Base-by-base conservation (phyloP, 2,329 filamentous ascomycete species). In the Venturia aucupariae region DNA sequence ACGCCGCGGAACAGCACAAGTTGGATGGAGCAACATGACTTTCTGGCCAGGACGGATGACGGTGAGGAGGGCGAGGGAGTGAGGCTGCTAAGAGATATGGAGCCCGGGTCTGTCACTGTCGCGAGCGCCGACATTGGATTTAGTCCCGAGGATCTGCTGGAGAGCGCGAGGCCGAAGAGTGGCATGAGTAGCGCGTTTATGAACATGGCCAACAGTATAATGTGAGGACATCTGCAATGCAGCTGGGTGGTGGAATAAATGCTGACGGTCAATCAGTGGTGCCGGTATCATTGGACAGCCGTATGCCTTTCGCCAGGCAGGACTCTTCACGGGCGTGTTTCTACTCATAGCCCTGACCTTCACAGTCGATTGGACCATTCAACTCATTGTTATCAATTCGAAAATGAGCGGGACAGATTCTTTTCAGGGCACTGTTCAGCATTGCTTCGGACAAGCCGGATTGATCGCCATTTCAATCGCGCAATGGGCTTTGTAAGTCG, bases 191-290 rank as follows among this genome's bases (percentile, higher is more conserved):
- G 89, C 73, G 93, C 94, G 3, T 97, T 99, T 70, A 96, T 97
- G 92, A 99, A 99, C 78, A 99, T 99, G 94, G 93, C 94, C 67
- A 99, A 99, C 79, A 95, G 90, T 71, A 99, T 99, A 74, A 97
- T 99, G 77, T 79, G 68, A 60, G 39, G 39, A 13, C 1, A 41
- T 10, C 15, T 41, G 13, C 1, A 41, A 4, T 17, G 4, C 39
- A 41, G 39, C 63, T 73, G 62, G 19, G 63, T 17, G 27, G n/a
- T 51, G 46, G 46, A 51, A 27, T 22, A 51, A 13, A 15, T 24
- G 35, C 55, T 67, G 44, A 66, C 39, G 54, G n/a, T 39, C 46
- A 11, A 22, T 60, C 64, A 79, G 77, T 67, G 86, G 86, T 38
- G 86, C 86, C 38, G 86, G 86, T 2, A 88, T 88, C 66, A 88